A percentile compares a stretch with the other conserved stretches of the same genome.
These are phyloP conservation scores for Reutealis trisperma DNA, from an alignment of 345 rosid genomes.

Conservation along the genomic window DNA sequence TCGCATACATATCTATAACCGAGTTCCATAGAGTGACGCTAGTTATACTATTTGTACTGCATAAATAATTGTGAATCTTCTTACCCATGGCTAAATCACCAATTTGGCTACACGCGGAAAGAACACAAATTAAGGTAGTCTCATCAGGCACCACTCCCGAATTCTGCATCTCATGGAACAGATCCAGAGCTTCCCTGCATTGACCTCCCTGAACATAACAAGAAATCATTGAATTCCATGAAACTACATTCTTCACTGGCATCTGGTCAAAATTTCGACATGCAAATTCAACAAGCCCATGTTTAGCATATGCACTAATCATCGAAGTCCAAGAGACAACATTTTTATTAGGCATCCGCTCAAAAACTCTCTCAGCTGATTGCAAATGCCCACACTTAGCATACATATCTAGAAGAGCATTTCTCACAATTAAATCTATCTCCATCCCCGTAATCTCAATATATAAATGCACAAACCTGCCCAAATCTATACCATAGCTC, in stretches of 20 bases:
- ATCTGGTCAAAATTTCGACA: slow-evolving; percentile 25
- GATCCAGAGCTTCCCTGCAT: slow-evolving; percentile 13
- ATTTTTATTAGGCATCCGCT: slow-evolving; percentile 18
- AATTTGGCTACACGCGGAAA: slow-evolving; percentile 45
- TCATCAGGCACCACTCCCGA: slow-evolving; percentile 16
- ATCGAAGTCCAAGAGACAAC: slow-evolving; percentile 23
- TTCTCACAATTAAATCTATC: slow-evolving; percentile 37
- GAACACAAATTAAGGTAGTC: slow-evolving; percentile 25
- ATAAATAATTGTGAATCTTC: slow-evolving; percentile 19
- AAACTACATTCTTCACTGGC: slow-evolving; percentile 26
- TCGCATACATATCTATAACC: slow-evolving; percentile 56
- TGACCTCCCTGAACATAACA: slow-evolving; percentile 33
- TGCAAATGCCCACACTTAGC: slow-evolving; percentile 11
- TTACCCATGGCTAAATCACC: slow-evolving; percentile 18
- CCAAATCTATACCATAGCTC: slow-evolving; percentile 23
- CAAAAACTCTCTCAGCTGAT: slow-evolving; percentile 17
- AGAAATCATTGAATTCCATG: slow-evolving; percentile 34
- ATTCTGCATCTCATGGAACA: slow-evolving; percentile 18
- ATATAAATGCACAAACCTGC: slow-evolving; percentile 37
- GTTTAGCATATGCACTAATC: slow-evolving; percentile 21
- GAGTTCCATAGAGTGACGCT: slow-evolving; percentile 17
- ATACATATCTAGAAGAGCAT: slow-evolving; percentile 40
- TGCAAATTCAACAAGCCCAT: slow-evolving; percentile 19
- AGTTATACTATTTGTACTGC: background rate
- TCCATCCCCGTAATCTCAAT: slow-evolving; percentile 27